Evolutionary conservation across 2,329 filamentous ascomycete species (phyloP).

Genomic region (Pseudogymnoascus sp.): DNA sequence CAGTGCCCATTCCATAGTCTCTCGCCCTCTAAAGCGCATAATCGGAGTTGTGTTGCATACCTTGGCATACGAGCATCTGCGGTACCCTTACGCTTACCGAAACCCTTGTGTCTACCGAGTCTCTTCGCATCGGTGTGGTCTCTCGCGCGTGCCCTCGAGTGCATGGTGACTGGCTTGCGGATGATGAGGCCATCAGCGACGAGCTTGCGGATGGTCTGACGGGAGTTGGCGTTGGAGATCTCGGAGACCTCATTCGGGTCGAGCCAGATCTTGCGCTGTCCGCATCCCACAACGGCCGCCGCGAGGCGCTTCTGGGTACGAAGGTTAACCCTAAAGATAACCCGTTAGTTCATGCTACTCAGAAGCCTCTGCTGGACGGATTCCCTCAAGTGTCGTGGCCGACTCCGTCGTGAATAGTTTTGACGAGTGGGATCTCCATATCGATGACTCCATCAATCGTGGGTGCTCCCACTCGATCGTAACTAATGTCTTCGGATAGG

Average conservation of each 20-base stretch:
- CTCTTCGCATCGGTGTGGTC: slow-evolving; percentile 91
- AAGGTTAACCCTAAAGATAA: slow-evolving; percentile 81
- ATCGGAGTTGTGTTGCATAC: slow-evolving; percentile 48
- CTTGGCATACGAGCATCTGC: slow-evolving; percentile 98
- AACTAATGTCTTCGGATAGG: not conserved
- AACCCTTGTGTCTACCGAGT: slow-evolving; percentile 95
- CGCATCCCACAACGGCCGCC: slow-evolving; percentile 96
- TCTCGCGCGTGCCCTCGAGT: slow-evolving; percentile 94
- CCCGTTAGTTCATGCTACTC: not conserved
- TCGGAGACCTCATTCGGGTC: slow-evolving; percentile 99
- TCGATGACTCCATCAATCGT: slow-evolving; percentile 10
- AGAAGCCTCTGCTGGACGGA: not conserved
- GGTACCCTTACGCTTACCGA: slow-evolving; percentile 99
- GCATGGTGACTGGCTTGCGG: slow-evolving; percentile 99
- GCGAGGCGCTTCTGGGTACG: slow-evolving; percentile 99
- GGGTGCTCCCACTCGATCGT: slow-evolving; percentile 4
- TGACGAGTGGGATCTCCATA: slow-evolving; percentile 4
- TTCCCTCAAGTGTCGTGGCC: not conserved
- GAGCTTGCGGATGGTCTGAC: slow-evolving; percentile 99
- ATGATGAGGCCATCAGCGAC: slow-evolving; percentile 99
- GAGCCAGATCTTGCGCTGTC: slow-evolving; percentile 99
- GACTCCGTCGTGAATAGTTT: slow-evolving; percentile 5
- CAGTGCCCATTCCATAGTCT: not conserved
- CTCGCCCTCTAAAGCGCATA: not conserved
- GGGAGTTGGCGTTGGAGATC: slow-evolving; percentile 99